Percentiles rank a stretch among this genome's conserved stretches.
These are phyloP conservation scores for Gossypium herbaceum DNA, from an alignment of 345 rosid species.

Conservation along the genomic window DNA sequence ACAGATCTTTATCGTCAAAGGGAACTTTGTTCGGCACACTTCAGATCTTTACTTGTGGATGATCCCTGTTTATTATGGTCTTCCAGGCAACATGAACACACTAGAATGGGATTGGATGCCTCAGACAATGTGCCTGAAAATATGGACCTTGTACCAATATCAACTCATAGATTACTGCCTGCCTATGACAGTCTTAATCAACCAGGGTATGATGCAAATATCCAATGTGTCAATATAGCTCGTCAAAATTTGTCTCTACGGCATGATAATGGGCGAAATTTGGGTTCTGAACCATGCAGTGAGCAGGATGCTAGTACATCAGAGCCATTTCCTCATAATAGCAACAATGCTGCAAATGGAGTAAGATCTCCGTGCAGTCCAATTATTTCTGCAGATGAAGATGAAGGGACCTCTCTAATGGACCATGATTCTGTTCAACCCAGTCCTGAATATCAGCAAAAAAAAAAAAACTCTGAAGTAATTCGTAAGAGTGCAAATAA, in stretches of 20 bases:
- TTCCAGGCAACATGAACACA: conserved; percentile 37
- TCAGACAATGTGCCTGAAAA: conserved; percentile 34
- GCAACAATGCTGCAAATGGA: conserved; percentile 39
- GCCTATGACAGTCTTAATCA: conserved; percentile 31
- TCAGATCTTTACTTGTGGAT: conserved; percentile 56
- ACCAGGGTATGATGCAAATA: conserved; percentile 28
- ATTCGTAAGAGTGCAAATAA: conserved; percentile 20
- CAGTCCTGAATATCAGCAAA: conserved; percentile 32
- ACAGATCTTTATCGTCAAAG: conserved; percentile 65
- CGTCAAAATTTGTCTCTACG: conserved; percentile 26
- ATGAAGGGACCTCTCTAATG: conserved; percentile 52
- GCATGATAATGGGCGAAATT: conserved; percentile 40
- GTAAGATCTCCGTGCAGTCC: conserved; percentile 52
- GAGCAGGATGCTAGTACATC: conserved; percentile 88
- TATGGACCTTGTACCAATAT: conserved; percentile 37
- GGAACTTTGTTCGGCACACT: conserved; percentile 64
- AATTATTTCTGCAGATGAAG: conserved; percentile 52
- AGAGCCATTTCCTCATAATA: conserved; percentile 57
- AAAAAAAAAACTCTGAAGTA: conserved; percentile 29
- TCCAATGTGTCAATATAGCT: conserved; percentile 20
- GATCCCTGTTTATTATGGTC: conserved; percentile 56
- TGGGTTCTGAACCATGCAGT: conserved; percentile 79
- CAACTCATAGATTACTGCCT: conserved; percentile 39
- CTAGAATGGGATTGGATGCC: conserved; percentile 35
- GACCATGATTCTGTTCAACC: conserved; percentile 38